Percentiles rank a stretch among this genome's conserved stretches.
phyloP scores from a whole-genome alignment of 106 monocot species.

The Dendrobium officinale region DNA sequence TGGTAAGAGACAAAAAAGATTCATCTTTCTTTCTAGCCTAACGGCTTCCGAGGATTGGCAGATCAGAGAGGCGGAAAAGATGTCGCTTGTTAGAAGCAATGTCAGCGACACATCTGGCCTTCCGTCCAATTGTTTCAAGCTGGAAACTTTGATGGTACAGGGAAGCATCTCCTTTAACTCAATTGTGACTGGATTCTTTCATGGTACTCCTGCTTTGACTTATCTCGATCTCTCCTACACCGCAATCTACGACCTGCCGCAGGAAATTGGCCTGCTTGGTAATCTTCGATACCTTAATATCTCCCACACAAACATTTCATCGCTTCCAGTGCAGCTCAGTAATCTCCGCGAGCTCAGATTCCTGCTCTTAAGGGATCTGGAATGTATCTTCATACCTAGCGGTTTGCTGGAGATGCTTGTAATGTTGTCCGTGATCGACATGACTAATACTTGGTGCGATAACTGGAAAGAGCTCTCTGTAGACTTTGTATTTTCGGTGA shows the following conservation, averaged over 20 bases:
- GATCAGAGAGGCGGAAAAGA: slow-evolving; percentile 3
- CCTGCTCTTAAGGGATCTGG: background rate
- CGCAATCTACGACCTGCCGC: slow-evolving; percentile 3
- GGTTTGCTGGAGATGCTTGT: slow-evolving; percentile 5
- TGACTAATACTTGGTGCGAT: slow-evolving; percentile 7
- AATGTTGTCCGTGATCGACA: slow-evolving; percentile 6
- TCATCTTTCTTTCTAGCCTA: background rate
- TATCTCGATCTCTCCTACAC: slow-evolving; percentile 23
- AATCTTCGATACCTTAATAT: slow-evolving; percentile 19
- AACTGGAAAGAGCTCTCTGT: slow-evolving; percentile 2
- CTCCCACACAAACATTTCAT: background rate
- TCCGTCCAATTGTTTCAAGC: slow-evolving; percentile 2
- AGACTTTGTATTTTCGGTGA: no score
- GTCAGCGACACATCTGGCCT: background rate
- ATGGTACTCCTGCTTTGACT: slow-evolving; percentile 2
- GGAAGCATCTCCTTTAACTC: background rate
- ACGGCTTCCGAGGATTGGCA: background rate
- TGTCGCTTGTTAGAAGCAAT: slow-evolving; percentile 5
- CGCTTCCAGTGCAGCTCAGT: slow-evolving; percentile 6
- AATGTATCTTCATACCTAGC: slow-evolving; percentile 6
- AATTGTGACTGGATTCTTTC: slow-evolving; percentile 3
- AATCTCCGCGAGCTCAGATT: slow-evolving; percentile 5
- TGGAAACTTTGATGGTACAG: slow-evolving; percentile 13
- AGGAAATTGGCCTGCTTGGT: slow-evolving; percentile 4
- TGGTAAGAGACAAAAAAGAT: background rate